Conservation (phyloP, 495 filamentous ascomycete genomes). For the Aspergillus diversus region DNA sequence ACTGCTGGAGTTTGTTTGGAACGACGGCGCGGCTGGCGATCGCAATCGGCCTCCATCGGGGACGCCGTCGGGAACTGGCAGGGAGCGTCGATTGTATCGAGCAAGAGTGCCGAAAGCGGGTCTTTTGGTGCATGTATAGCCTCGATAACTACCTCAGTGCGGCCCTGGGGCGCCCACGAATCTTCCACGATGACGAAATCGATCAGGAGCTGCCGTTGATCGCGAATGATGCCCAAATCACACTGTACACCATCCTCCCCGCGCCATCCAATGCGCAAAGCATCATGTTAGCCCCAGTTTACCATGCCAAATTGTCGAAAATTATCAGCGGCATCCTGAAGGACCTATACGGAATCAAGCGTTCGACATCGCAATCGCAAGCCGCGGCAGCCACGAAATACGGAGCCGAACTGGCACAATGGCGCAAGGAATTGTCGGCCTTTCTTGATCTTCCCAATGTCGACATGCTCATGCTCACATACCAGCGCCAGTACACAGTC, state of each 20-base stretch:
- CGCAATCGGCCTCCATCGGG: slow-evolving; percentile 37
- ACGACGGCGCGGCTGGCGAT: slow-evolving; percentile 42
- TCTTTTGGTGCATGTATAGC: slow-evolving; percentile 54
- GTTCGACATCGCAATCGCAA: slow-evolving; percentile 16
- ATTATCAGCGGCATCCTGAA: slow-evolving; percentile 31
- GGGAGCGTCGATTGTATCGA: slow-evolving; percentile 25
- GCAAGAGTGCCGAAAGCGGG: slow-evolving; percentile 39
- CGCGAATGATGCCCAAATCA: slow-evolving; percentile 46
- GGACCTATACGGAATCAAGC: slow-evolving; percentile 29
- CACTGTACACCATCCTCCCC: slow-evolving; percentile 23
- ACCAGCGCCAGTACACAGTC: slow-evolving; percentile 34
- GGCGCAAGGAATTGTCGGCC: slow-evolving; percentile 25
- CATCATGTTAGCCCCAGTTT: slow-evolving; percentile 47
- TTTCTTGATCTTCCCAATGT: slow-evolving; percentile 30
- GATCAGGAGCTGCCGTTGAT: slow-evolving; percentile 48
- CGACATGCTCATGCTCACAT: slow-evolving; percentile 30
- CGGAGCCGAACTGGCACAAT: slow-evolving; percentile 19
- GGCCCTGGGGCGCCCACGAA: slow-evolving; percentile 45
- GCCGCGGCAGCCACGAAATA: slow-evolving; percentile 19
- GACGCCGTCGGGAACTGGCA: slow-evolving; percentile 23
- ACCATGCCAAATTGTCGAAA: slow-evolving; percentile 37
- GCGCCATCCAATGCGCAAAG: slow-evolving; percentile 32
- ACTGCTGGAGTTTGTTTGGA: slow-evolving; percentile 44
- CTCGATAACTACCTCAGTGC: slow-evolving; percentile 53
- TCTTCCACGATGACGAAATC: slow-evolving; percentile 49